A percentile compares a stretch with the other conserved stretches of the same genome.
Conservation (phyloP, 306 rosid genomes). For the Quercus cerris region DNA sequence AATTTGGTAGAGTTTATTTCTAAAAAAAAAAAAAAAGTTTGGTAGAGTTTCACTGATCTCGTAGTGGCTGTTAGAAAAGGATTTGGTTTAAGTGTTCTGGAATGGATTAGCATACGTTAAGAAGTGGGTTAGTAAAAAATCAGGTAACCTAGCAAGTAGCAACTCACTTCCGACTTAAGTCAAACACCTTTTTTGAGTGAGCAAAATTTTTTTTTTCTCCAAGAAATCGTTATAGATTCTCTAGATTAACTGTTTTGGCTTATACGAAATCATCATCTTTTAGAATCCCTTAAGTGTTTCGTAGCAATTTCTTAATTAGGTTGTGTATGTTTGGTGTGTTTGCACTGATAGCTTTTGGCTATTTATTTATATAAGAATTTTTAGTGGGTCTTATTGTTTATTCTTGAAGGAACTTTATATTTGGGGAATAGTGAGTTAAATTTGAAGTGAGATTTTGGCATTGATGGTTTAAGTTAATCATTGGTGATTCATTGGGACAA, state of each 20-base stretch:
- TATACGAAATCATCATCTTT: too few relatives aligned
- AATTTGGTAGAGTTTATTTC: neutral
- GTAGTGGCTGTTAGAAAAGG: neutral
- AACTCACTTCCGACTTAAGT: neutral
- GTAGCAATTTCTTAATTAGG: too few relatives aligned
- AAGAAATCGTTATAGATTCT: neutral
- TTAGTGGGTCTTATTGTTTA: too few relatives aligned
- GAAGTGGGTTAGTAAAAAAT: neutral
- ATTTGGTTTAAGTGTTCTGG: neutral
- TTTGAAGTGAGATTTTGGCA: too few relatives aligned
- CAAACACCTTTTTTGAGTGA: neutral
- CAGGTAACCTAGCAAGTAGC: neutral
- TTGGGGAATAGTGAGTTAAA: too few relatives aligned
- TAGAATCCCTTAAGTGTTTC: too few relatives aligned
- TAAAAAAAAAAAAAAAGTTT: neutral
- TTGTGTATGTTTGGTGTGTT: too few relatives aligned
- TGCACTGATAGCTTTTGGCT: too few relatives aligned
- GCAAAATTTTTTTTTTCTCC: neutral
- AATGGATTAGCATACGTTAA: neutral
- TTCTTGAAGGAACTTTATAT: too few relatives aligned
- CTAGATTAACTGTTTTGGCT: neutral
- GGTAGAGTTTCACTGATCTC: neutral
- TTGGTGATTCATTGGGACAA: too few relatives aligned
- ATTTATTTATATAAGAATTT: too few relatives aligned
- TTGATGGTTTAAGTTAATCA: too few relatives aligned